These are phyloP conservation scores for Chaetomium tenue DNA, from an alignment of 495 filamentous ascomycete species.

Conservation along the genomic window DNA sequence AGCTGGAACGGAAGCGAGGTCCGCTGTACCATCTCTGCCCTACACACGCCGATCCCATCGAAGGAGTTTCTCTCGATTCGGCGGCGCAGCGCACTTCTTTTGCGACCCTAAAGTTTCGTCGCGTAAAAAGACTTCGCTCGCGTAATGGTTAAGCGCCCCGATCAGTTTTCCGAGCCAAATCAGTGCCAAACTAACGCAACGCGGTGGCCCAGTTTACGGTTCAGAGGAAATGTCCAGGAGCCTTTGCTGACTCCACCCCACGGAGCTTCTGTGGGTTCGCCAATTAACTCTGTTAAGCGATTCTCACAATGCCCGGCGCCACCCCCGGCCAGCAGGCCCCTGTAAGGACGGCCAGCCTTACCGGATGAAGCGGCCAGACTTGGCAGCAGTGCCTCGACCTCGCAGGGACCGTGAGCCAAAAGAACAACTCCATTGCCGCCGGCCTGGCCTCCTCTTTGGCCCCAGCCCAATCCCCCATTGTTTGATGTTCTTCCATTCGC, in stretches of 20 bases:
- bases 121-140: background rate
- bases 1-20: no score
- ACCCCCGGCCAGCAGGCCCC: constrained; percentile 1
- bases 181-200: background rate
- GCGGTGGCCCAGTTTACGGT: background rate
- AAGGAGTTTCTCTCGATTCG: no score
- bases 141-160: no score
- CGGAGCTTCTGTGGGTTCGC: constrained; percentile 1
- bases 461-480: background rate
- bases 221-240: background rate
- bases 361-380: constrained; percentile 14
- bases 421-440: constrained; percentile 2
- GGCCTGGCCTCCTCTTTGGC: background rate
- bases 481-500: background rate
- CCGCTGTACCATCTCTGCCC: no score
- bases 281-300: background rate
- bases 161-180: background rate
- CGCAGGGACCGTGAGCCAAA: background rate
- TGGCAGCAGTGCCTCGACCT: constrained; percentile 15
- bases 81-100: no score
- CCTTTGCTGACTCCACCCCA: background rate
- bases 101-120: background rate
- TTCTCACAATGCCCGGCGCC: background rate
- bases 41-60: no score
- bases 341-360: constrained; percentile 5